A percentile compares a stretch with the other conserved stretches of the same genome.
phyloP scores from a whole-genome alignment of 352 stramenopile genomes.

The Vaucheria bursata region DNA sequence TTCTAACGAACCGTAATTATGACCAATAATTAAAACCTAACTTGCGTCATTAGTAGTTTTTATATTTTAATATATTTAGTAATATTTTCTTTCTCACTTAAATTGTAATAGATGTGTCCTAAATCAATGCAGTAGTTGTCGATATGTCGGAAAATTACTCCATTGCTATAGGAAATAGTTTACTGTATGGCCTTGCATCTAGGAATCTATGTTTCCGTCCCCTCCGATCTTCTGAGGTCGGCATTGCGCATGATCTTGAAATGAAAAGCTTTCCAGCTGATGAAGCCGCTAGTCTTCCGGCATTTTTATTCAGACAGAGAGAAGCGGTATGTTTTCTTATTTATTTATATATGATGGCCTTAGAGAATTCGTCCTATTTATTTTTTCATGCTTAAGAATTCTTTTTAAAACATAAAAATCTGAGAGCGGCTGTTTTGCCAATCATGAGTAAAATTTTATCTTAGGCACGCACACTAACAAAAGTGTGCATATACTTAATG shows the following conservation, averaged over 20 bases:
- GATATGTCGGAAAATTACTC: no score
- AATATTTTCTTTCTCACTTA: no score
- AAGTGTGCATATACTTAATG: no score
- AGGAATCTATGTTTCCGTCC: no score
- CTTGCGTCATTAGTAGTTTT: no score
- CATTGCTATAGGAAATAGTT: no score
- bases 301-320: conserved; percentile 33
- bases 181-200: no score
- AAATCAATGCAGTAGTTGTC: no score
- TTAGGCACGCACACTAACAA: neutral
- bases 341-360: neutral
- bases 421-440: neutral
- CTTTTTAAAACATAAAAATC: neutral
- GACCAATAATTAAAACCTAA: no score
- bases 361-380: neutral
- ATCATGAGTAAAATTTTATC: neutral
- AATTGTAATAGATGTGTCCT: no score
- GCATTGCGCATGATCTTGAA: conserved; percentile 20
- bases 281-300: conserved; percentile 43
- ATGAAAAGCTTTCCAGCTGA: conserved; percentile 23
- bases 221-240: neutral
- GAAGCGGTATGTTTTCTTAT: conserved; percentile 31
- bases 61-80: no score
- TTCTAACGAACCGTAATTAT: no score
- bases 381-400: neutral